Conservation (phyloP, 768 basidiomycete genomes). For the Austroboletus festivus region DNA sequence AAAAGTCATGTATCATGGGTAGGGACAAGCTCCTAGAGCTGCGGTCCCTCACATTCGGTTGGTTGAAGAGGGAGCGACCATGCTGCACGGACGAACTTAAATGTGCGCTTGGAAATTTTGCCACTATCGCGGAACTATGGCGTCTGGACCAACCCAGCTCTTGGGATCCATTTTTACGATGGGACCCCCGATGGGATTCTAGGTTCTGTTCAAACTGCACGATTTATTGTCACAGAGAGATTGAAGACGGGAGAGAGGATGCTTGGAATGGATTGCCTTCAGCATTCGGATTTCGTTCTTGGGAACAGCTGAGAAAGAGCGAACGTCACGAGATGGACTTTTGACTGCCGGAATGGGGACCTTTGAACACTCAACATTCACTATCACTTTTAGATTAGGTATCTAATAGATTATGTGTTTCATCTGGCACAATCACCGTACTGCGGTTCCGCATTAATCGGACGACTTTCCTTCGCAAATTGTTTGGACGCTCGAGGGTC, state of each 20-base stretch:
- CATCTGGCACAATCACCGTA: too few relatives aligned
- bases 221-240: conserved; percentile 24
- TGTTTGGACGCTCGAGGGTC: too few relatives aligned
- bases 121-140: conserved; percentile 23
- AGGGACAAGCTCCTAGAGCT: conserved; percentile 24
- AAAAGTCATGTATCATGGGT: conserved; percentile 24
- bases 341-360: background rate
- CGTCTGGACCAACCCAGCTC: conserved; percentile 15
- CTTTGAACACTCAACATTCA: conserved; percentile 3
- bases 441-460: too few relatives aligned
- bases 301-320: conserved; percentile 6
- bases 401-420: too few relatives aligned
- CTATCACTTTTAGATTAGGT: background rate
- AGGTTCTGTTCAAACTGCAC: conserved; percentile 19
- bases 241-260: conserved; percentile 25
- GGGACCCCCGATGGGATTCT: conserved; percentile 20
- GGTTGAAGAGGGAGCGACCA: conserved; percentile 13
- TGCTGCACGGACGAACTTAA: conserved; percentile 20
- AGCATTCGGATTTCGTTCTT: conserved; percentile 20
- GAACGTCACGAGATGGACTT: conserved; percentile 6
- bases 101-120: conserved; percentile 20
- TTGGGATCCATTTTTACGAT: conserved; percentile 23
- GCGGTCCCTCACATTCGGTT: conserved; percentile 18
- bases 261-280: conserved; percentile 19
- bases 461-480: too few relatives aligned